Percentiles rank a stretch among this genome's conserved stretches.
phyloP scores from a whole-genome alignment of 495 filamentous ascomycete genomes.

The Penicillium lagena region DNA sequence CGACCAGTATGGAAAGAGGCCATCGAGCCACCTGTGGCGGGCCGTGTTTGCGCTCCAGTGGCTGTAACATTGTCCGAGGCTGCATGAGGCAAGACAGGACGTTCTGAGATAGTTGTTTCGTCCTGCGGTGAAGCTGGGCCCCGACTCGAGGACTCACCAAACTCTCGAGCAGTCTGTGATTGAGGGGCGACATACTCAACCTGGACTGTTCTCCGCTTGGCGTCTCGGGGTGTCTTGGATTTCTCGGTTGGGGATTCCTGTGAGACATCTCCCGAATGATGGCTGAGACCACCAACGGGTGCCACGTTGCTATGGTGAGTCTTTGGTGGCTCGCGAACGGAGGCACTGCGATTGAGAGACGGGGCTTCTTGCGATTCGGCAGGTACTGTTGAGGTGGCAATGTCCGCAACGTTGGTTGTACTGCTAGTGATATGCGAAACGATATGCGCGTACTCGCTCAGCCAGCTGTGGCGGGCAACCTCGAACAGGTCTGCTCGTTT shows the following conservation, averaged over 20 bases:
- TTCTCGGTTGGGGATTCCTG: slow-evolving; percentile 56
- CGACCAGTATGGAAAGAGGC: slow-evolving; percentile 56
- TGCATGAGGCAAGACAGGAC: slow-evolving; percentile 35
- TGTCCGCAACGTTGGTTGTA: slow-evolving; percentile 81
- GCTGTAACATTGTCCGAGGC: slow-evolving; percentile 50
- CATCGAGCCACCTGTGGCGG: slow-evolving; percentile 78
- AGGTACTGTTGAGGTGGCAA: slow-evolving; percentile 70
- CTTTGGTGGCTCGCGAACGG: slow-evolving; percentile 83
- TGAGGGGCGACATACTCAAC: slow-evolving; percentile 95
- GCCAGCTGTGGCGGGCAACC: slow-evolving; percentile 96
- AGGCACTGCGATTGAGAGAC: slow-evolving; percentile 72
- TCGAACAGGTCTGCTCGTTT: slow-evolving; percentile 96
- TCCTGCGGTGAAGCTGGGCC: slow-evolving; percentile 11
- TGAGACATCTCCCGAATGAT: slow-evolving; percentile 73
- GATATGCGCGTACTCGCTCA: slow-evolving; percentile 91
- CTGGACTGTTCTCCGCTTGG: slow-evolving; percentile 91
- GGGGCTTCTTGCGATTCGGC: slow-evolving; percentile 55
- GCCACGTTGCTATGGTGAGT: slow-evolving; percentile 49
- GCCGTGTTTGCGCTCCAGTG: slow-evolving; percentile 51
- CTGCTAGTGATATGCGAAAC: slow-evolving; percentile 95
- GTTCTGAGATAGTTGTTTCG: neutral
- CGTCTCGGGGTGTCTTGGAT: slow-evolving; percentile 63
- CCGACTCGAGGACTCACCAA: slow-evolving; percentile 9
- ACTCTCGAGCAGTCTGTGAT: slow-evolving; percentile 66
- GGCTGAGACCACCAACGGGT: slow-evolving; percentile 59